Percentiles rank a stretch among this genome's conserved stretches.
These are phyloP conservation scores for Xylariaceae sp. DNA, from an alignment of 2,329 filamentous ascomycete species.

Conservation along the genomic window DNA sequence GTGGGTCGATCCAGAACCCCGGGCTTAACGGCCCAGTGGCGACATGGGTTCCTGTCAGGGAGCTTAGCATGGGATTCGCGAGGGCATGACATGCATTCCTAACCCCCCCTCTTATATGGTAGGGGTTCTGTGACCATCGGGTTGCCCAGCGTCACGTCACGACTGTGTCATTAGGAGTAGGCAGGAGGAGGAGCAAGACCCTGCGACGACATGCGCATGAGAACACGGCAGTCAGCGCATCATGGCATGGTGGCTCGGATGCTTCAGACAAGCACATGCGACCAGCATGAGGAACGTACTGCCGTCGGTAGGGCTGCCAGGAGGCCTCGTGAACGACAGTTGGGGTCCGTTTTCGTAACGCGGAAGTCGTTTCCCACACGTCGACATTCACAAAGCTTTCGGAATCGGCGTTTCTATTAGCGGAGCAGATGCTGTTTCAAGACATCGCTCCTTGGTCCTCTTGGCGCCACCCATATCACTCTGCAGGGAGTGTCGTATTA, in stretches of 20 bases:
- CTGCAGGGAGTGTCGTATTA: not conserved
- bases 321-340: not conserved
- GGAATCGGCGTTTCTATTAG: too few species aligned
- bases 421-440: too few species aligned
- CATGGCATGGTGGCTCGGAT: not conserved
- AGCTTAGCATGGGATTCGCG: not conserved
- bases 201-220: constrained; percentile 4
- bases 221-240: not conserved
- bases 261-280: not conserved
- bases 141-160: constrained; percentile 4
- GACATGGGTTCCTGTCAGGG: constrained; percentile 1
- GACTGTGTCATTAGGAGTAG: constrained; percentile 3
- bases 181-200: constrained; percentile 4
- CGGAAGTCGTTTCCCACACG: too few species aligned
- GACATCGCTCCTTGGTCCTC: too few species aligned
- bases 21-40: constrained; percentile 2
- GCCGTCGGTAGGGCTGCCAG: not conserved
- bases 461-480: too few species aligned
- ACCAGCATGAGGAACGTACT: not conserved
- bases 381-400: too few species aligned
- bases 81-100: constrained; percentile 7
- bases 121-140: not conserved
- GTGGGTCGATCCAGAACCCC: constrained; percentile 8
- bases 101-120: constrained; percentile 4
- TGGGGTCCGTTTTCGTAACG: too few species aligned